Evolutionary conservation across 805 yeast species (phyloP).

Genomic region (Blastobotrys peoriensis): DNA sequence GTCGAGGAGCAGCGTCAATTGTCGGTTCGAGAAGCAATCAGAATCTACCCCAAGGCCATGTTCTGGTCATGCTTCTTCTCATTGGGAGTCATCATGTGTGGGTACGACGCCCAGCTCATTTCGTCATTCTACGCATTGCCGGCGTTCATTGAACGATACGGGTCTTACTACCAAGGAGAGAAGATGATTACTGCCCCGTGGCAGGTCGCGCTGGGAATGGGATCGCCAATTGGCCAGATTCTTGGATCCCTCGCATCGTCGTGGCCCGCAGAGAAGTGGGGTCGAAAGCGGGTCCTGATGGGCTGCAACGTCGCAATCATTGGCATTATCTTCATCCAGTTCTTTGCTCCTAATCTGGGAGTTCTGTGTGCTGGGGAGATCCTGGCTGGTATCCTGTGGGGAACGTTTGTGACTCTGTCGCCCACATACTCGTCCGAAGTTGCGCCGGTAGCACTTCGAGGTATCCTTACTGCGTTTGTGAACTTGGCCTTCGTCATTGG

Average conservation of each 20-base stretch:
- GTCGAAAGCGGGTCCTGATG: slow-evolving; percentile 41
- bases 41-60: slow-evolving; percentile 40
- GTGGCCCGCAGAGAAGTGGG: slow-evolving; percentile 39
- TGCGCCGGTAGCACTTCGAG: slow-evolving; percentile 46
- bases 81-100: slow-evolving; percentile 43
- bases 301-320: slow-evolving; percentile 30
- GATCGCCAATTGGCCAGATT: slow-evolving; percentile 37
- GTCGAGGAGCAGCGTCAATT: slow-evolving; percentile 26
- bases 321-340: slow-evolving; percentile 46
- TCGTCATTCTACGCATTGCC: slow-evolving; percentile 42
- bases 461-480: slow-evolving; percentile 46
- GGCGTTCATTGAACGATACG: slow-evolving; percentile 39
- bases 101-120: slow-evolving; percentile 41
- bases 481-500: slow-evolving; percentile 56
- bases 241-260: slow-evolving; percentile 44
- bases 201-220: slow-evolving; percentile 27
- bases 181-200: slow-evolving; percentile 23
- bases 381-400: slow-evolving; percentile 44
- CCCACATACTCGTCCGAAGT: slow-evolving; percentile 55
- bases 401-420: slow-evolving; percentile 47
- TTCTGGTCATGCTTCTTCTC: slow-evolving; percentile 43
- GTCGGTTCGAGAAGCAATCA: slow-evolving; percentile 33
- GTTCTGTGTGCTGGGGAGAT: slow-evolving; percentile 37
- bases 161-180: slow-evolving; percentile 25
- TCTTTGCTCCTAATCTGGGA: slow-evolving; percentile 39